These are phyloP conservation scores for Podospora bellae-mahoneyi DNA, from an alignment of 495 filamentous ascomycete genomes.

Conservation along the genomic window DNA sequence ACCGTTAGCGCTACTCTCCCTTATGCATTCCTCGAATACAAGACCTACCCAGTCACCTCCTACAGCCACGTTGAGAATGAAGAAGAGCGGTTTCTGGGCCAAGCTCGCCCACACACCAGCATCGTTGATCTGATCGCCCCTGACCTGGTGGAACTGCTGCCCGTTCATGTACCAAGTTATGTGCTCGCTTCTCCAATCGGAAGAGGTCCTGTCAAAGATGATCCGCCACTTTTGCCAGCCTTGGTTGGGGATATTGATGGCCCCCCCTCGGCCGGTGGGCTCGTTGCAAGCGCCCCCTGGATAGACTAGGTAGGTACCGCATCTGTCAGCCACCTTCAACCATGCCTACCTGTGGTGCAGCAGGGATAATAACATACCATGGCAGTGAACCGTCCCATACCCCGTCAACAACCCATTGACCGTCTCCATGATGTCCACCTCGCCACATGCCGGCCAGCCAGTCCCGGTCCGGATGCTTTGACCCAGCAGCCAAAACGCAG, in stretches of 20 bases:
- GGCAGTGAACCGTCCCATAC: slow-evolving; percentile 49
- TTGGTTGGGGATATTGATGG: slow-evolving; percentile 37
- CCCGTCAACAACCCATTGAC: slow-evolving; percentile 45
- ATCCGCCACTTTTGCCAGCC: slow-evolving; percentile 48
- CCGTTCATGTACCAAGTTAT: slow-evolving; percentile 51
- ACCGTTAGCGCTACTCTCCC: neutral
- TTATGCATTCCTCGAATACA: neutral
- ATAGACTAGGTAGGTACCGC: slow-evolving; percentile 15
- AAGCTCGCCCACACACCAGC: slow-evolving; percentile 39
- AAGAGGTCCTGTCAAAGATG: slow-evolving; percentile 40
- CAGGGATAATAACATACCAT: slow-evolving; percentile 11
- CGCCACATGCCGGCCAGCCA: slow-evolving; percentile 47
- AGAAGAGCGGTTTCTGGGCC: slow-evolving; percentile 37
- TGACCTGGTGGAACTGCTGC: slow-evolving; percentile 38
- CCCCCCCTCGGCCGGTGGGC: slow-evolving; percentile 37
- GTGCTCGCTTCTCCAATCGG: slow-evolving; percentile 41
- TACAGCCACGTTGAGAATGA: slow-evolving; percentile 52
- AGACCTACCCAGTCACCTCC: slow-evolving; percentile 48
- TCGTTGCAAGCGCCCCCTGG: slow-evolving; percentile 49
- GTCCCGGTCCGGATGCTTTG: slow-evolving; percentile 38
- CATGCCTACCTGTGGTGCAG: neutral
- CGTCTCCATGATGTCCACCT: slow-evolving; percentile 51
- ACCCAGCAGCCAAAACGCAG: slow-evolving; percentile 54
- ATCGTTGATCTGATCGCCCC: slow-evolving; percentile 37
- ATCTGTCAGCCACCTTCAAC: neutral